Evolutionary conservation across 805 yeast genomes (phyloP).

Genomic region (Candida boidinii): DNA sequence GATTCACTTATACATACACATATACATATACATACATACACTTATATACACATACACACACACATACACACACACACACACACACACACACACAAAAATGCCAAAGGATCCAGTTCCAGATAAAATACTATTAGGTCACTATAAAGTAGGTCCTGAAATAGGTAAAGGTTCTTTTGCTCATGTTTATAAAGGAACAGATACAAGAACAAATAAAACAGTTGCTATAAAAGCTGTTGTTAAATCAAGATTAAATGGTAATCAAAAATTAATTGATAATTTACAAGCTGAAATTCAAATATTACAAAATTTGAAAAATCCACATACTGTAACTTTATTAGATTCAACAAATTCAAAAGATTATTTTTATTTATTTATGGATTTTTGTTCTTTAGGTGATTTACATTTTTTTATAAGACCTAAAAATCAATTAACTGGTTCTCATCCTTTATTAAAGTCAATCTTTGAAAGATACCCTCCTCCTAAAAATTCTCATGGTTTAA

Average conservation of each 20-base stretch:
- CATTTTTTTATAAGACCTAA: conserved; percentile 78
- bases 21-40: too few relatives aligned
- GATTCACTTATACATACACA: too few relatives aligned
- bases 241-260: conserved; percentile 71
- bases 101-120: too few relatives aligned
- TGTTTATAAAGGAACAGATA: conserved; percentile 76
- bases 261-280: conserved; percentile 80
- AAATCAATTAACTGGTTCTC: conserved; percentile 59
- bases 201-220: conserved; percentile 48
- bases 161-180: conserved; percentile 96
- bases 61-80: neutral
- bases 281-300: conserved; percentile 89
- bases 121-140: conserved; percentile 40
- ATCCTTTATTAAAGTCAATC: conserved; percentile 71
- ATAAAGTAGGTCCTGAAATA: conserved; percentile 69
- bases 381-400: conserved; percentile 91
- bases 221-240: conserved; percentile 87
- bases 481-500: conserved; percentile 63
- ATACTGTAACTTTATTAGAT: conserved; percentile 80
- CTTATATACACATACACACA: neutral
- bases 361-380: conserved; percentile 91
- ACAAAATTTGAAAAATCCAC: conserved; percentile 85
- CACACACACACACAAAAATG: too few relatives aligned
- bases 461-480: conserved; percentile 82
- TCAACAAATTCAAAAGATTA: conserved; percentile 68